Evolutionary conservation across 2,329 filamentous ascomycete genomes (phyloP).

Genomic region (Cladorrhinum sp.): DNA sequence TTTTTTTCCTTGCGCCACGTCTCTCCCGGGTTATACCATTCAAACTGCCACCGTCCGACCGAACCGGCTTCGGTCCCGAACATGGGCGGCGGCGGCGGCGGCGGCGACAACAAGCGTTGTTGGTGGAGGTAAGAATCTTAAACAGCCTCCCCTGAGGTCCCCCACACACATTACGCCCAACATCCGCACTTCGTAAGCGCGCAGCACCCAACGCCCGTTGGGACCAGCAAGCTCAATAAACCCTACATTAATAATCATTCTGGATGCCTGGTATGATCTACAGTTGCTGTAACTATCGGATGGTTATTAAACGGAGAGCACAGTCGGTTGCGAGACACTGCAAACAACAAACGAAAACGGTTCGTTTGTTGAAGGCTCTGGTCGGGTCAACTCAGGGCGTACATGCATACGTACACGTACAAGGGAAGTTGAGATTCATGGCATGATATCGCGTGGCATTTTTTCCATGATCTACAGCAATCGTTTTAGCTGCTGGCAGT

Average conservation of each 20-base stretch:
- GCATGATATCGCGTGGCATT: too few relatives aligned
- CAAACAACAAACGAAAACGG: too few relatives aligned
- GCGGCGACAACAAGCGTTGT: neutral
- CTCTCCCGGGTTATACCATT: neutral
- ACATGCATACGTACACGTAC: too few relatives aligned
- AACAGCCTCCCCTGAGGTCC: neutral
- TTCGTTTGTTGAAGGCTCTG: too few relatives aligned
- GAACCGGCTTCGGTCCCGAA: neutral
- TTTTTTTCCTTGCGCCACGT: neutral
- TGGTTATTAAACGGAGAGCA: neutral
- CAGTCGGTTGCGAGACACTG: too few relatives aligned
- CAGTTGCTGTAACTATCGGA: neutral
- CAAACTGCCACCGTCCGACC: neutral
- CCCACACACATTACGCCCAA: neutral
- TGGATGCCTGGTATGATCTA: neutral
- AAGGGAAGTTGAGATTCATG: too few relatives aligned
- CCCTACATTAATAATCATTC: neutral
- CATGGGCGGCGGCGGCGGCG: neutral
- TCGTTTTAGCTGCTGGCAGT: neutral
- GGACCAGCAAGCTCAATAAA: too few relatives aligned
- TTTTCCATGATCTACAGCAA: neutral
- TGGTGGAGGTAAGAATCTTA: neutral
- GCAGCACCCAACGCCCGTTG: neutral
- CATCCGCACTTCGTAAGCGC: neutral
- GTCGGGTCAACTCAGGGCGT: too few relatives aligned